Evolutionary conservation across 371 early-diverging fungal species (phyloP), one percentile per base, ranked within the genome.

Genomic region (Dentiscutata heterogama): DNA sequence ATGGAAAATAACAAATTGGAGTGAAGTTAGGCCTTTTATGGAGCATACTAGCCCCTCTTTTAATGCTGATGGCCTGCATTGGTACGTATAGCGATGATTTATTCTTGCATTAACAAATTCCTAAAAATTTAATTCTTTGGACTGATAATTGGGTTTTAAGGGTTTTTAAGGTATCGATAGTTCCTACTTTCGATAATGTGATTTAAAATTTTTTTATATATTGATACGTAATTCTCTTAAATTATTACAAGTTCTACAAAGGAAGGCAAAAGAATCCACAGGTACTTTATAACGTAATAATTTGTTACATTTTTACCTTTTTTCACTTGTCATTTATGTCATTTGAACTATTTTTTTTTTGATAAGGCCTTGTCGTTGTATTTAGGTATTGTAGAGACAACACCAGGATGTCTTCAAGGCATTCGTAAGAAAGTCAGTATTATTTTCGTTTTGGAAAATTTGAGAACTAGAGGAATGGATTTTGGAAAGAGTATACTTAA

Each of bases 371-470:
- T 90, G 27, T 89, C 90, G 3, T 73, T 90, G 25, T 90, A 88
- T 60, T 85, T 90, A 7, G 87, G 89, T 4, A 86, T 90, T 8
- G 87, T 90, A 81, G 90, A 89, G 60, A 89, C 90, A n/a, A 81
- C 87, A 0, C 84, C 87, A 10, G 89, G 87, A 29, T 86, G 86
- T 8, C 83, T 90, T 16, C 65, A 80, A 63, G 87, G 86, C 50
- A 82, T 87, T 50, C 73, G 87, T 61, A 90, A 89, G 72, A 89
- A 89, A 60, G 88, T 90, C 0, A 85, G 86, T 31, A 80, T 90
- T 20, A 85, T 88, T 20, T 86, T 90, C 46, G 89, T 88, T 35
- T 83, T 90, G 25, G 87, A 90, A 74, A 90, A 90, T 68, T 85
- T 87, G 63, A 86, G 87, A 22, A 85, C 88, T 13, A 84, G 87